Evolutionary conservation across 2,329 filamentous ascomycete species (phyloP), one percentile per base, ranked within the genome.

Genomic region (Phialophora tarda): DNA sequence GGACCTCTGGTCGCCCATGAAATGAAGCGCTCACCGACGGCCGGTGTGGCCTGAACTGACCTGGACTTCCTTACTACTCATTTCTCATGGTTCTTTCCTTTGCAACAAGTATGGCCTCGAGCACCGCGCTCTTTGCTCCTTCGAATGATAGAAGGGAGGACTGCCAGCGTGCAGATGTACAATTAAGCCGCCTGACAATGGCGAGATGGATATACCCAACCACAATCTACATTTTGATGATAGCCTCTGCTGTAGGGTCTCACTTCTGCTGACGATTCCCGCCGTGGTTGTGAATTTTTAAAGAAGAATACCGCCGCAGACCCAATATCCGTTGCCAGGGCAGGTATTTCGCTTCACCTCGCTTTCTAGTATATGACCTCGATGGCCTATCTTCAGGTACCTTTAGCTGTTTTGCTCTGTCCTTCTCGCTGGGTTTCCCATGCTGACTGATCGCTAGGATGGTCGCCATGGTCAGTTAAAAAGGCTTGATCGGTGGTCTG

Each of bases 71-170:
- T 51, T 51, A 24, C 48, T 26, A 26, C 48, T 17, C 21, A 14
- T 44, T 44, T 44, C 38, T 44, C 38, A 44, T 44, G 8, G 38
- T 44, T n/a, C 5, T 44, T 44, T 44, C 38, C 38, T 44, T 44
- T 44, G 17, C 34, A 34, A 34, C 34, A n/a, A 44, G 38, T 44
- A 44, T 44, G 38, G 17, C 17, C 38, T 44, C 17, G 38, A 44
- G 38, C 38, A 74, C 0, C 88, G 87, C 30, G 91, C 85, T 30
- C 50, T 23, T 17, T n/a, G 48, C 48, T 51, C 48, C 48, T 51
- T 28, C 53, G 47, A 24, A 12, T 50, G n/a, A 26, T 11, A 28
- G 48, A 28, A 51, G 14, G 48, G 17, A 24, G n/a, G 21, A 7
- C 21, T 51, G 48, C 48, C 48, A 23, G 21, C 48, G 14, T 51